These are phyloP conservation scores for Fusarium paranaense DNA, from an alignment of 2,329 filamentous ascomycete genomes.

Conservation along the genomic window DNA sequence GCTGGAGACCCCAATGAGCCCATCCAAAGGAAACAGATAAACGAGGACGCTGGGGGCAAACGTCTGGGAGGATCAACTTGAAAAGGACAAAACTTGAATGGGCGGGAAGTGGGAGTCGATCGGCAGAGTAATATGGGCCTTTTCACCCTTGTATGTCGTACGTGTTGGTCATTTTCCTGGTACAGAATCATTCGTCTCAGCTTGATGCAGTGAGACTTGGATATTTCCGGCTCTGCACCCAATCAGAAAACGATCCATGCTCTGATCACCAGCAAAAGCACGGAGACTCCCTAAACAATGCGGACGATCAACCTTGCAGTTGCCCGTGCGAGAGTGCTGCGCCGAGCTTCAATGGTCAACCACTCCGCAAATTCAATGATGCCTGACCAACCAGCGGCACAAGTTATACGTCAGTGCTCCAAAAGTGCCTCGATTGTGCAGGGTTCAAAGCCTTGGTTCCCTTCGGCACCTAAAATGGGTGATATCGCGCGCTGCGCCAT, in stretches of 20 bases:
- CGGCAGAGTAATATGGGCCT: background rate
- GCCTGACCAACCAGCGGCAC: background rate
- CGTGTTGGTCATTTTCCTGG: background rate
- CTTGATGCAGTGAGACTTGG: background rate
- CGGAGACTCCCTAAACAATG: background rate
- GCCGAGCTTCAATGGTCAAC: background rate
- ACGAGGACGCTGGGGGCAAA: background rate
- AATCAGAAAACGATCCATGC: background rate
- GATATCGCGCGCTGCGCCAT: background rate
- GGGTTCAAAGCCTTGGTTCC: background rate
- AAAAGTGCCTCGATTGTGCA: background rate
- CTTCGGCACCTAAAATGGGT: background rate
- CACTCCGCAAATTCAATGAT: background rate
- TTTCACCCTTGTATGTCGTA: background rate
- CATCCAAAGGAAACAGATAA: background rate
- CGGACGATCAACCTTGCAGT: background rate
- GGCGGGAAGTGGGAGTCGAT: background rate
- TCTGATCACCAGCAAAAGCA: background rate
- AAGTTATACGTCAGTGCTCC: background rate
- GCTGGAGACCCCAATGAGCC: background rate
- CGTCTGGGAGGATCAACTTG: background rate
- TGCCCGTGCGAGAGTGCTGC: background rate
- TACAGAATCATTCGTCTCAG: background rate
- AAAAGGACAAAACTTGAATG: background rate
- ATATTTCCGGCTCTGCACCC: background rate